Evolutionary conservation across 345 rosid species (phyloP).

Genomic region (Moricandia moricandioides): DNA sequence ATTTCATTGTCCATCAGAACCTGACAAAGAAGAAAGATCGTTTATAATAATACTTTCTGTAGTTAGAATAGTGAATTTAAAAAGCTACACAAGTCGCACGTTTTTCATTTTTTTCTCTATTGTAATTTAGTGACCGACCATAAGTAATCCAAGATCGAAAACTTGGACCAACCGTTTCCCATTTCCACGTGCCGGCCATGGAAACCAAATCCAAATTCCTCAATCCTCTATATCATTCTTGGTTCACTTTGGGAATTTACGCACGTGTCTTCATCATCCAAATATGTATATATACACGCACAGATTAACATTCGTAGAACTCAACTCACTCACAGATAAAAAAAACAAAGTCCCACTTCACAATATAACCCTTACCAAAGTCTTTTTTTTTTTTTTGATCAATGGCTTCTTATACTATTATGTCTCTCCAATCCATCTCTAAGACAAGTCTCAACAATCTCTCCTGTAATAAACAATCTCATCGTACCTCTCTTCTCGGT

Average conservation of each 20-base stretch:
- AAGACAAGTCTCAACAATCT: slow-evolving; percentile 14
- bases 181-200: slow-evolving; percentile 21
- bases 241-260: not conserved
- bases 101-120: not conserved
- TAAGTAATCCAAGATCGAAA: not conserved
- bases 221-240: not conserved
- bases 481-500: slow-evolving; percentile 18
- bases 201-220: slow-evolving; percentile 12
- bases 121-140: slow-evolving; percentile 21
- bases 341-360: slow-evolving; percentile 4
- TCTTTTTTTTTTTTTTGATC: not conserved
- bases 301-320: not conserved
- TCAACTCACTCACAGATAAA: slow-evolving; percentile 7
- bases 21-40: not conserved
- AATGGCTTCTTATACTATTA: slow-evolving; percentile 22
- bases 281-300: not conserved
- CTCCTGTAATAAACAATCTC: not conserved
- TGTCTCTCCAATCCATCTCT: slow-evolving; percentile 23
- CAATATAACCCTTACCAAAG: not conserved
- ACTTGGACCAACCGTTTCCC: not conserved
- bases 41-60: not conserved
- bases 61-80: not conserved
- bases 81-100: slow-evolving; percentile 14
- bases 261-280: slow-evolving; percentile 2
- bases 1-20: not conserved